Evolutionary conservation across 73 alveolate species (phyloP).

Genomic region (Effrenium voratum): DNA sequence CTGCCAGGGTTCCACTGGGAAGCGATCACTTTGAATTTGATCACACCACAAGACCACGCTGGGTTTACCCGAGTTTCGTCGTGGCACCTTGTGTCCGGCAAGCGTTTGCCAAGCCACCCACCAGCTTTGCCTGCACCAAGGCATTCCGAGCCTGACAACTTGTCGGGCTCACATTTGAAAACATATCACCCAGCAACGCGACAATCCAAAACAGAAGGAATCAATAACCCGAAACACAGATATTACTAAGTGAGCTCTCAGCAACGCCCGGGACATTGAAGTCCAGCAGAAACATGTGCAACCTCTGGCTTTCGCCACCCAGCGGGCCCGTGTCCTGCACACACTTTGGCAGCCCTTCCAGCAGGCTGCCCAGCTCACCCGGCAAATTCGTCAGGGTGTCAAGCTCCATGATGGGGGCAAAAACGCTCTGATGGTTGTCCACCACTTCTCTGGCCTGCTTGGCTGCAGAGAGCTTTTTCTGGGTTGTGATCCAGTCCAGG

Average conservation of each 20-base stretch:
- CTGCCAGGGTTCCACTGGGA: no score
- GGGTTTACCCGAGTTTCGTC: no score
- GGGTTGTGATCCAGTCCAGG: constrained; percentile 27
- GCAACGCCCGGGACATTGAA: constrained; percentile 13
- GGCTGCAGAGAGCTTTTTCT: background rate
- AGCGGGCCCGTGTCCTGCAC: background rate
- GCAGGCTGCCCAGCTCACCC: background rate
- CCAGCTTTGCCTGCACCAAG: background rate
- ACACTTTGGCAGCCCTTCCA: background rate
- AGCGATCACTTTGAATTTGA: no score
- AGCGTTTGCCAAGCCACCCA: background rate
- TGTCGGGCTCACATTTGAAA: background rate
- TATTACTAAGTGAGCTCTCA: background rate
- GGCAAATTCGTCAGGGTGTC: background rate
- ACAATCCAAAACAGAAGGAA: no score
- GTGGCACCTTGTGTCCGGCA: background rate
- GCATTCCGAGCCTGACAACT: background rate
- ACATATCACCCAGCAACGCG: background rate
- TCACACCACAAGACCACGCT: no score
- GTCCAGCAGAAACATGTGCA: background rate
- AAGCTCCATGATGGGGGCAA: background rate
- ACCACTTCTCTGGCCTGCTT: background rate
- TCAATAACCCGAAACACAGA: background rate
- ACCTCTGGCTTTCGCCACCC: background rate
- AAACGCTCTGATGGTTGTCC: background rate